Evolutionary conservation across 2,329 filamentous ascomycete species (phyloP), one percentile per base, ranked within the genome.

Genomic region (Thyridium curvatum): DNA sequence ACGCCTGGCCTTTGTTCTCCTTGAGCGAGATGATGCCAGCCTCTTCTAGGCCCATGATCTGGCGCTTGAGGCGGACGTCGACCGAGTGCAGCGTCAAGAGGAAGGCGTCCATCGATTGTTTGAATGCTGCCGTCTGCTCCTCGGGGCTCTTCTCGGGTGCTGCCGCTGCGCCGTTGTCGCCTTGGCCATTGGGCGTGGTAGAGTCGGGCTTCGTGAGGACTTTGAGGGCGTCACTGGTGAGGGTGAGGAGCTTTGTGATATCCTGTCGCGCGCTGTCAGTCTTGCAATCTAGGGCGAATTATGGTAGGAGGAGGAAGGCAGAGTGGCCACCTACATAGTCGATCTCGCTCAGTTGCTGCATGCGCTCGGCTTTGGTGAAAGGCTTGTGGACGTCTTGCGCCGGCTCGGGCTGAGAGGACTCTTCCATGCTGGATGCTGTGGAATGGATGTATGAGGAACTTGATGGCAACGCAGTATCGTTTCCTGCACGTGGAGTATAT

Each of bases 21-120:
- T 53, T 56, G 41, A 72, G 61, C 55, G 71, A 68, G 50, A 94
- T 77, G 45, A 94, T 86, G 31, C 79, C 77, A 0, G 84, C 86
- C 60, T 94, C 87, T 58, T 94, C 86, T 4, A 94, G 68, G 0
- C 84, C 86, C 56, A 84, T 81, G 34, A 90, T 82, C 55, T 89
- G 82, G 30, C 83, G 72, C 44, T 84, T 83, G 38, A 94, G 75
- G 34, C 78, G 71, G 10, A 89, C 84, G 53, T 87, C 82, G 37
- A 93, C 76, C 7, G 73, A 74, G 46, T 88, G 86, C 3, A 96
- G 69, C 2, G 81, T 80, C 1, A 72, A 71, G 47, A 93, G 80
- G 59, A 91, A 93, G 8, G 77, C 70, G 38, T 74, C 73, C 48
- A 76, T 80, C 1, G 77, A 73, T 4, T 66, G 59, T 47, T 82